Conservation (phyloP, 176 grass and related monocot species). For the Musa beccarii region DNA sequence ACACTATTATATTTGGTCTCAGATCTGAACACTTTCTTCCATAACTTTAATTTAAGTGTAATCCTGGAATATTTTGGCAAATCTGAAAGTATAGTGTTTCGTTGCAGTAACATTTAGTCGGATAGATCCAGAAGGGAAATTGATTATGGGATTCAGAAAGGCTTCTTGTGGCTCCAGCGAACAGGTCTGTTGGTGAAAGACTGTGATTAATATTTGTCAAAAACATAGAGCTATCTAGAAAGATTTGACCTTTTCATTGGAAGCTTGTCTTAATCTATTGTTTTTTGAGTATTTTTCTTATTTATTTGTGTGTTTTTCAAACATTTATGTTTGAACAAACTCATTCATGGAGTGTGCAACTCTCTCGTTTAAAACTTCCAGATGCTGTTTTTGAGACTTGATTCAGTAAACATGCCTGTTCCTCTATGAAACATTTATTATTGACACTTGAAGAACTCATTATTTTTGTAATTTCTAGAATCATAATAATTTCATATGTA, state of each 20-base stretch:
- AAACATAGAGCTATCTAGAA: not conserved
- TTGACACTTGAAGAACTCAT: not conserved
- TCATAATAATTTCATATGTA: not conserved
- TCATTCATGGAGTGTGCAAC: not conserved
- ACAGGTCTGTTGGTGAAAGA: slow-evolving; percentile 36
- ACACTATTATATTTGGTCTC: not conserved
- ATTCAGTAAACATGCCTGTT: not conserved
- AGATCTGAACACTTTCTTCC: not conserved
- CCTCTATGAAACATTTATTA: not conserved
- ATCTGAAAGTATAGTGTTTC: slow-evolving; percentile 5
- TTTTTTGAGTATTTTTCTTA: not conserved
- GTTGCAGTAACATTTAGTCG: slow-evolving; percentile 83
- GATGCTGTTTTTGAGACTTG: not conserved
- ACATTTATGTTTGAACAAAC: not conserved
- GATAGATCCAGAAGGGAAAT: slow-evolving; percentile 90
- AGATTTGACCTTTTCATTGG: not conserved
- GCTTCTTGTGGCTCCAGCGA: slow-evolving; percentile 50
- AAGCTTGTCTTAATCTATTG: not conserved
- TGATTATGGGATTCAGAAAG: slow-evolving; percentile 97
- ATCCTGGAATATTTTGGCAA: not conserved
- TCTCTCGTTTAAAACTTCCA: not conserved
- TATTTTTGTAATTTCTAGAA: not conserved
- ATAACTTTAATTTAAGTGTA: not conserved
- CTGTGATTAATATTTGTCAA: not conserved
- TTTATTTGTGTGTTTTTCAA: not conserved